Base-by-base conservation (phyloP, 768 basidiomycete genomes). In the Phanerochaete carnosa region DNA sequence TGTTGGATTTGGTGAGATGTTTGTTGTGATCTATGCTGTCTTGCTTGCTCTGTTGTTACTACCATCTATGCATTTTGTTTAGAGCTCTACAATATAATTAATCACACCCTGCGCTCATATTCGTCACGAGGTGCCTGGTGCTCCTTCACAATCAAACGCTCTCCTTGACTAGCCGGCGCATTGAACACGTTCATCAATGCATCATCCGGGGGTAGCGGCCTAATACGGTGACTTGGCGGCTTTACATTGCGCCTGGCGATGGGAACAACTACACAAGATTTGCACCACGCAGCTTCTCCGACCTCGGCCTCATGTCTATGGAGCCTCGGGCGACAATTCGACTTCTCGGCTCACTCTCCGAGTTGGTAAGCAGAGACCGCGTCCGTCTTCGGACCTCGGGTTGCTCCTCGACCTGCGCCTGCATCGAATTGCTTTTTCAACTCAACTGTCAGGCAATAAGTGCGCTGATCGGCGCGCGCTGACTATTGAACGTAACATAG, bases 21-120 rank as follows among this genome's bases (percentile, higher is more conserved):
- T 35, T 22, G 25, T 26, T 39, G 33, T 22, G 35, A 35, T 25
- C n/a, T 55, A 43, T 39, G 54, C 54, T 55, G 37, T 55, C 25
- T 23, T 22, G 26, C 54, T 52, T 55, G 54, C 39, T 55, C 22
- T 55, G 54, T 55, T 55, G 54, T 55, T 43, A 49, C 11, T 26
- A 19, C 39, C 39, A 43, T 43, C 39, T 43, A 43, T 43, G 39
- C 39, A 43, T 4, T 43, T 19, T 43, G 39, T 43, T 43, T 43
- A 43, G 39, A 43, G 19, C 19, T 19, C 19, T 43, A 19, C 39
- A 43, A 43, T 43, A 43, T 19, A 43, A 43, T 43, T 19, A 19
- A n/a, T n/a, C n/a, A n/a, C n/a, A n/a, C n/a, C n/a, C n/a, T n/a
- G n/a, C n/a, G n/a, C n/a, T n/a, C n/a, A n/a, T n/a, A n/a, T n/a